phyloP scores from a whole-genome alignment of 2,329 filamentous ascomycete species.

The Aspergillus pseudoviridinutans region DNA sequence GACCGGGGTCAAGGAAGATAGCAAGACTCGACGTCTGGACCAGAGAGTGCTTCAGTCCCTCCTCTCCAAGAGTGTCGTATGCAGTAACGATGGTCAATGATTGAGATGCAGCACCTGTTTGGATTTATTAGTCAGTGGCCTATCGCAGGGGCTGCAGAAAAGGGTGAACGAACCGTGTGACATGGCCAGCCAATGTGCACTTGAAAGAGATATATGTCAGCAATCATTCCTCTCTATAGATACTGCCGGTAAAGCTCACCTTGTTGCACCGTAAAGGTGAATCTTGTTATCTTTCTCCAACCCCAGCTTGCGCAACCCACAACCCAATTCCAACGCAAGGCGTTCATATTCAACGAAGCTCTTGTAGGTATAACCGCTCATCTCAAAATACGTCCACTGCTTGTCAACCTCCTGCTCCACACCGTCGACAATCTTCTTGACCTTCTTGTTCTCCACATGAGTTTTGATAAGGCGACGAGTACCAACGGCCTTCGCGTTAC shows the following conservation, averaged over 20 bases:
- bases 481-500: conserved; percentile 64
- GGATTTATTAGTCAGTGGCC: neutral
- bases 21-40: conserved; percentile 73
- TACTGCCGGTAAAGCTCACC: conserved; percentile 45
- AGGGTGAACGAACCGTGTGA: conserved; percentile 58
- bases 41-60: conserved; percentile 81
- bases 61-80: conserved; percentile 85
- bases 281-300: conserved; percentile 63
- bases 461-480: conserved; percentile 69
- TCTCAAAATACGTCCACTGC: conserved; percentile 87
- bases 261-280: conserved; percentile 82
- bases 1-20: conserved; percentile 83
- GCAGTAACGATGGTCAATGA: conserved; percentile 89
- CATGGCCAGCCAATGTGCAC: conserved; percentile 77
- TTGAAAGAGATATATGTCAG: conserved; percentile 31
- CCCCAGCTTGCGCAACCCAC: conserved; percentile 71
- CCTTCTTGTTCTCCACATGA: conserved; percentile 81
- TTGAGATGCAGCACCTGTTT: conserved; percentile 65
- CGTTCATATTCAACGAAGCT: conserved; percentile 77
- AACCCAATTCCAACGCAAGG: conserved; percentile 64
- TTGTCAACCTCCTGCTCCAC: conserved; percentile 77
- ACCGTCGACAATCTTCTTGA: conserved; percentile 84
- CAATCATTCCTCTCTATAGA: neutral
- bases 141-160: neutral
- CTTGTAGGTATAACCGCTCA: conserved; percentile 70